Evolutionary conservation across 352 stramenopile species (phyloP), one percentile per base, ranked within the genome.

Genomic region (Pythium phragmitis): DNA sequence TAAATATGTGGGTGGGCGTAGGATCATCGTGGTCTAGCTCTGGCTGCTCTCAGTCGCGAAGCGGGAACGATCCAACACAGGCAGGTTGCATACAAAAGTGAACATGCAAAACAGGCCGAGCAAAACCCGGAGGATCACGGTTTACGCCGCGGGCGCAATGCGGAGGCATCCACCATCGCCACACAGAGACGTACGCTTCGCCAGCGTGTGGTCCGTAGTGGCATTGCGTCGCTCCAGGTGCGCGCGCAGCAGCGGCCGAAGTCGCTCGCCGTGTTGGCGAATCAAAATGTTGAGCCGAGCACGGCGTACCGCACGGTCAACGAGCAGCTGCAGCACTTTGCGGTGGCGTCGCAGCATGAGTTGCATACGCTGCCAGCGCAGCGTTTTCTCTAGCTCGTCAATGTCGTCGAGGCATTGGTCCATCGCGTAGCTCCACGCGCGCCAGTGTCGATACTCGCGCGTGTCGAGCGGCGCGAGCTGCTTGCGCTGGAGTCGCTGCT

Each of bases 401-500:
- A 88, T 72, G 51, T 78, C 62, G 7, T 33, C 30, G 7, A 76
- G 55, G 7, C 65, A 73, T 9, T 7, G 7, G 13, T 60, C n/a
- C 59, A 81, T 47, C 7, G 33, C 17, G 26, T 49, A 42, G 26
- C 60, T 62, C 79, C 79, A 88, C 6, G 45, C 33, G 3, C 26
- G 6, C 79, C 77, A 88, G 17, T 63, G 11, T 2, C 47, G 39
- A 47, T 72, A 82, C 49, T 72, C 63, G 1, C 3, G 26, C 17
- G 76, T 69, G 26, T 72, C 68, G 1, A 43, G 9, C 1, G 79
- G 77, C 7, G 70, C 79, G 36, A 88, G 49, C 14, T 70, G 62
- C 45, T 81, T 85, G 52, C 72, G 75, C 59, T 88, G 79, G 5
- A 55, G 30, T n/a, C 68, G 72, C 63, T 83, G 79, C 42, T 79